phyloP scores from a whole-genome alignment of 208 protist genomes.

The Acanthamoeba royreba region DNA sequence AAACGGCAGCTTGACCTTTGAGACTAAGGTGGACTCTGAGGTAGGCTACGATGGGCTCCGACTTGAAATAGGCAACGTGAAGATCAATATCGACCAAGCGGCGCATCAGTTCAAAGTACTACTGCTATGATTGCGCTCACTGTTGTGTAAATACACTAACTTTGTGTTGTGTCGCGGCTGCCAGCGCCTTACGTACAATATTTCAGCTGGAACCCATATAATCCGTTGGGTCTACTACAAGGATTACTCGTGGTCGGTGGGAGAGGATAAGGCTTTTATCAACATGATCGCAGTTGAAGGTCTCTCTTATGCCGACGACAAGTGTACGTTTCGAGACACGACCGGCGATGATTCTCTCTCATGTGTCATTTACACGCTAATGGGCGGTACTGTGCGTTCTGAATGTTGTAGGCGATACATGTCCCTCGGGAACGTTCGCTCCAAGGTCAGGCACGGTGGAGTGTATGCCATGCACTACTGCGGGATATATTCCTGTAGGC shows the following conservation, averaged over 20 bases:
- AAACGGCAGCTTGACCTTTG: not conserved
- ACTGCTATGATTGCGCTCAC: not conserved
- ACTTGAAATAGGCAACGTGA: not conserved
- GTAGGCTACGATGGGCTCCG: not conserved
- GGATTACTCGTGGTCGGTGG: not conserved
- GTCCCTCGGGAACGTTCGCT: not conserved
- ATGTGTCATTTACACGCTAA: too few species aligned
- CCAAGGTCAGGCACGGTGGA: not conserved
- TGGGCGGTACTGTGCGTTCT: too few species aligned
- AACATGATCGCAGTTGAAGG: conserved; percentile 20
- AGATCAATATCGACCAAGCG: not conserved
- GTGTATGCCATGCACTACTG: conserved; percentile 16
- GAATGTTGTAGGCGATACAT: not conserved
- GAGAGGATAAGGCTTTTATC: conserved; percentile 41
- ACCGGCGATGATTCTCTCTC: not conserved
- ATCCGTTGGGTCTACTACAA: conserved; percentile 43
- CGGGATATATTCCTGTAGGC: not conserved
- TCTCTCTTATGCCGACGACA: not conserved
- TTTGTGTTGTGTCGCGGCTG: too few species aligned
- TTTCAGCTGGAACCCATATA: not conserved
- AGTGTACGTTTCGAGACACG: not conserved
- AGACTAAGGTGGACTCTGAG: conserved; percentile 21
- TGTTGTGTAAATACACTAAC: not conserved
- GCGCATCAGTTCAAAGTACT: conserved; percentile 34
- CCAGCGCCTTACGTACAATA: not conserved